phyloP scores from a whole-genome alignment of 345 rosid genomes.

The Streptanthus diversifolius region DNA sequence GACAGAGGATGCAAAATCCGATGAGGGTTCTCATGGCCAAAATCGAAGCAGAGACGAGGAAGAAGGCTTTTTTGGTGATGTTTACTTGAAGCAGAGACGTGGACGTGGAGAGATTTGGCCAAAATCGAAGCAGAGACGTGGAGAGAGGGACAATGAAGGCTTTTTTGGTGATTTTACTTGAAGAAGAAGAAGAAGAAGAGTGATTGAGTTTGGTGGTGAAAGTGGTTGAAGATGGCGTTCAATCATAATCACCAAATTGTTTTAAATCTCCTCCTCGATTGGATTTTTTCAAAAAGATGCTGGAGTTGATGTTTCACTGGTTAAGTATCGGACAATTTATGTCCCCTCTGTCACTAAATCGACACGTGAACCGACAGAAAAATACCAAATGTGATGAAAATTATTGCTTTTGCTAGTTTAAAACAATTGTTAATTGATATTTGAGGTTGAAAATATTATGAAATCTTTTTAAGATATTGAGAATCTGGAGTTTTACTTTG shows the following conservation, averaged over 20 bases:
- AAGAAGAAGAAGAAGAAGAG: conserved; percentile 23
- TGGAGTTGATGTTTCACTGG: conserved; percentile 31
- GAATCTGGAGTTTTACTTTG: conserved; percentile 23
- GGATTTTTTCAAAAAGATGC: conserved; percentile 21
- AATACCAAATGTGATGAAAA: conserved; percentile 1
- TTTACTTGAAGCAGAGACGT: conserved; percentile 49
- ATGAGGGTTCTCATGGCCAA: conserved; percentile 23
- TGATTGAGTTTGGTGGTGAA: conserved; percentile 43
- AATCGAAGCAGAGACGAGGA: conserved; percentile 4
- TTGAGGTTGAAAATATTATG: neutral
- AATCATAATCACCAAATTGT: conserved; percentile 37
- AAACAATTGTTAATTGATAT: conserved; percentile 23
- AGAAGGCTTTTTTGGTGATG: conserved; percentile 42
- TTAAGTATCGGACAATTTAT: conserved; percentile 32
- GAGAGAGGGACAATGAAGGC: conserved; percentile 28
- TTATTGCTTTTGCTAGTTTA: neutral
- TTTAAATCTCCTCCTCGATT: neutral
- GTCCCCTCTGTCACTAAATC: conserved; percentile 22
- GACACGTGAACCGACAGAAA: conserved; percentile 35
- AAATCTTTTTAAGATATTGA: neutral
- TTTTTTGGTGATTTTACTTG: conserved; percentile 56
- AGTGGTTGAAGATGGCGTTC: conserved; percentile 49
- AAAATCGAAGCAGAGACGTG: conserved; percentile 6
- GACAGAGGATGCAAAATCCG: conserved; percentile 34
- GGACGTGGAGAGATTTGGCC: too few species aligned